A percentile compares a stretch with the other conserved stretches of the same genome.
These are phyloP conservation scores for Pulicaria dysenterica DNA, from an alignment of 129 eudicot species.

Conservation along the genomic window DNA sequence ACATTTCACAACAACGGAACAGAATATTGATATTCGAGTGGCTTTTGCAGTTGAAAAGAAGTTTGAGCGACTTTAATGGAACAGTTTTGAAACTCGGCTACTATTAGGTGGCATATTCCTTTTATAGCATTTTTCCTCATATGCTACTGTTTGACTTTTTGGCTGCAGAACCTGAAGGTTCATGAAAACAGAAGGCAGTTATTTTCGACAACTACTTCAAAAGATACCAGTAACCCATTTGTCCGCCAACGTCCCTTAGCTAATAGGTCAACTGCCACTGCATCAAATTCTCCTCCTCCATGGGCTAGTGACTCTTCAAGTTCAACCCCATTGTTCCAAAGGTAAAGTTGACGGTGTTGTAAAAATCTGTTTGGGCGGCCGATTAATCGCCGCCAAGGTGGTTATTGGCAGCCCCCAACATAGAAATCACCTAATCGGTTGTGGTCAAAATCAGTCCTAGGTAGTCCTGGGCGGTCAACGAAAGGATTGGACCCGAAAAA, in stretches of 20 bases:
- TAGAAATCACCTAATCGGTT: too few species aligned
- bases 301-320: constrained; percentile 72
- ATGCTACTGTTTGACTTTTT: constrained; percentile 13
- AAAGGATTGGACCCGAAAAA: too few species aligned
- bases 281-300: constrained; percentile 77
- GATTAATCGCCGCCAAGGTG: too few species aligned
- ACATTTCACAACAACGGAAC: too few species aligned
- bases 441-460: too few species aligned
- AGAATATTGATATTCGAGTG: too few species aligned
- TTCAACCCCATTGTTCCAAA: constrained; percentile 68
- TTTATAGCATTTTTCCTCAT: background rate
- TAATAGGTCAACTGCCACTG: constrained; percentile 45
- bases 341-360: constrained; percentile 37
- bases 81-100: too few species aligned
- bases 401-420: too few species aligned
- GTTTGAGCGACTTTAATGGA: too few species aligned
- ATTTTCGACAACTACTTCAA: constrained; percentile 65
- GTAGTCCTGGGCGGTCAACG: too few species aligned
- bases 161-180: constrained; percentile 78
- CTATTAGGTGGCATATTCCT: background rate
- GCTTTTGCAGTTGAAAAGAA: too few species aligned
- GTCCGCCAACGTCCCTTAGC: constrained; percentile 90
- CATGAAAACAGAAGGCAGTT: constrained; percentile 87
- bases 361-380: too few species aligned
- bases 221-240: constrained; percentile 75